A percentile compares a stretch with the other conserved stretches of the same genome.
These are phyloP conservation scores for Aegle marmelos DNA, from an alignment of 345 rosid species.

Conservation along the genomic window DNA sequence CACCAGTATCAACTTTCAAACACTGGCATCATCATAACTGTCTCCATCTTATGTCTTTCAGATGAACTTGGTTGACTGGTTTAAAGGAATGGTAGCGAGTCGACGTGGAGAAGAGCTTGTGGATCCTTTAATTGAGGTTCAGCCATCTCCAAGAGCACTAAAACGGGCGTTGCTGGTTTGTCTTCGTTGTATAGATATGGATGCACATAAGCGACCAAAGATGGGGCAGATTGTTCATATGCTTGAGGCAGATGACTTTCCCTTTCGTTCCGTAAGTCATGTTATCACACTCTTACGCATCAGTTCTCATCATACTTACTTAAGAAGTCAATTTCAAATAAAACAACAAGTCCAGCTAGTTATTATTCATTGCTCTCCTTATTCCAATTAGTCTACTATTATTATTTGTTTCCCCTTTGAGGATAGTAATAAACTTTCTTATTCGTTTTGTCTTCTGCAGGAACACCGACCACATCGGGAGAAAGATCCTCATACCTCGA, in stretches of 20 bases:
- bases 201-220: constrained; percentile 78
- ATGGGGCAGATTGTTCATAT: constrained; percentile 97
- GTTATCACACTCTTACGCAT: background rate
- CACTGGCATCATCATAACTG: background rate
- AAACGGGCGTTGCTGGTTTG: constrained; percentile 80
- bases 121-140: constrained; percentile 68
- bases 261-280: constrained; percentile 75
- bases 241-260: constrained; percentile 96
- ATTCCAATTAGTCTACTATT: background rate
- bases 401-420: background rate
- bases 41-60: constrained; percentile 27
- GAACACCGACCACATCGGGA: constrained; percentile 43
- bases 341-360: background rate
- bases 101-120: constrained; percentile 79
- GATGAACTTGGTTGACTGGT: constrained; percentile 98
- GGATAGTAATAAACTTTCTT: background rate
- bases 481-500: constrained; percentile 29
- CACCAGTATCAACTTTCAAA: background rate
- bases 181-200: constrained; percentile 91
- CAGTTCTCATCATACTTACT: background rate
- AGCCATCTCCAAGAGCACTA: constrained; percentile 64
- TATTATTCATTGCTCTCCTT: background rate
- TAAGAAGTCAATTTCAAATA: background rate
- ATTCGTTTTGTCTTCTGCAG: constrained; percentile 25
- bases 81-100: constrained; percentile 90